Evolutionary conservation across 306 rosid genomes (phyloP).

Genomic region (Dicorynia guianensis): DNA sequence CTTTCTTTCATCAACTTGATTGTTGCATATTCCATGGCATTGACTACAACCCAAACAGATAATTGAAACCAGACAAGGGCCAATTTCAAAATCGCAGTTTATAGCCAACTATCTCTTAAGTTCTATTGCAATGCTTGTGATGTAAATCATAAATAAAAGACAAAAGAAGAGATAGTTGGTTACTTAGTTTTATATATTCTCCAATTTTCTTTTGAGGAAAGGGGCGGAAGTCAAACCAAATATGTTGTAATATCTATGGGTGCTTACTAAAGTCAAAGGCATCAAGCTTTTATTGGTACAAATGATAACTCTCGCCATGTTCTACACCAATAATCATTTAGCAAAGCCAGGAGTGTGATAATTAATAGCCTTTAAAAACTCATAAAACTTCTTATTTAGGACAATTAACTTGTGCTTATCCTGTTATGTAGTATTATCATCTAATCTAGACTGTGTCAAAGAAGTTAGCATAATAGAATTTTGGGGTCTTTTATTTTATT

Average conservation of each 20-base stretch:
- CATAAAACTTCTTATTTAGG: too few species aligned
- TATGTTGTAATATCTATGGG: not conserved
- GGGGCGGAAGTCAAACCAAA: not conserved
- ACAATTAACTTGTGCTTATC: not conserved
- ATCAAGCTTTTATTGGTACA: not conserved
- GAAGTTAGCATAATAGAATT: not conserved
- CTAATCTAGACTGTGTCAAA: not conserved
- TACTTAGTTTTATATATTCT: not conserved
- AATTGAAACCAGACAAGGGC: not conserved
- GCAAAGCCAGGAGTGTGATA: not conserved
- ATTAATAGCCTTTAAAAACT: too few species aligned
- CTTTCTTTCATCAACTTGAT: conserved; percentile 32
- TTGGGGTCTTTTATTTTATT: not conserved
- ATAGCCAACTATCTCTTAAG: conserved; percentile 18
- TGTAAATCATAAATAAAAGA: conserved; percentile 26
- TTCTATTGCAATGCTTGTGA: conserved; percentile 31
- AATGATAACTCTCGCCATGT: not conserved
- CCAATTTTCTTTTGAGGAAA: not conserved
- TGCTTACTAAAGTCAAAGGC: not conserved
- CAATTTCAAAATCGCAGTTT: conserved; percentile 14
- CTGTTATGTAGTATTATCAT: not conserved
- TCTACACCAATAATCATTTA: not conserved
- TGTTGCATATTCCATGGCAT: conserved; percentile 32
- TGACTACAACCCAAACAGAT: conserved; percentile 28
- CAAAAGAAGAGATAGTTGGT: not conserved